A percentile compares a stretch with the other conserved stretches of the same genome.
phyloP scores from a whole-genome alignment of 2,329 filamentous ascomycete genomes.

The Venturia effusa region DNA sequence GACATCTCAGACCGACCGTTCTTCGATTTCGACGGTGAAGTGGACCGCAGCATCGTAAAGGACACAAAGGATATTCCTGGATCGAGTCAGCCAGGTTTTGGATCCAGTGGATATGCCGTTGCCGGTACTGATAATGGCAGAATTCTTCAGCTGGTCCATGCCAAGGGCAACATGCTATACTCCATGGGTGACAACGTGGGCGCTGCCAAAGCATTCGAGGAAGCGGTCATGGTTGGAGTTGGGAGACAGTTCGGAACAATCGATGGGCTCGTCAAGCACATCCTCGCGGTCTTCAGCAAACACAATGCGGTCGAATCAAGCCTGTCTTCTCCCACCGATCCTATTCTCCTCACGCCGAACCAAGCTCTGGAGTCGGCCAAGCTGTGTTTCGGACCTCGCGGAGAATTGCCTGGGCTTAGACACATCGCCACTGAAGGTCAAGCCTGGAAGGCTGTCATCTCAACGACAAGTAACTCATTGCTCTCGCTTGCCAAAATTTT shows the following conservation, averaged over 20 bases:
- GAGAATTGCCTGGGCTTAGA: conserved; percentile 69
- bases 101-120: conserved; percentile 74
- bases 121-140: conserved; percentile 81
- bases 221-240: conserved; percentile 80
- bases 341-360: conserved; percentile 72
- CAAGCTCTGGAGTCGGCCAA: conserved; percentile 72
- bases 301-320: conserved; percentile 22
- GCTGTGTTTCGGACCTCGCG: conserved; percentile 66
- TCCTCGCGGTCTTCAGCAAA: conserved; percentile 47
- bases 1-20: conserved; percentile 45
- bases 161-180: conserved; percentile 98
- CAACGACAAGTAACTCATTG: conserved; percentile 90
- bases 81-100: conserved; percentile 47
- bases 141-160: conserved; percentile 86
- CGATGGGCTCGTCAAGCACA: conserved; percentile 64
- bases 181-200: conserved; percentile 68
- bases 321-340: conserved; percentile 36
- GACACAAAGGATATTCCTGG: conserved; percentile 30
- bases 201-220: conserved; percentile 85
- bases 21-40: conserved; percentile 44
- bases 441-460: conserved; percentile 68
- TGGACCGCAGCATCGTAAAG: conserved; percentile 26
- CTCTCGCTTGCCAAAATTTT: conserved; percentile 95
- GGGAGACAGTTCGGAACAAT: conserved; percentile 62
- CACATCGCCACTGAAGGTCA: conserved; percentile 56